Base-by-base conservation (phyloP, 2,329 filamentous ascomycete species). In the Didymella arachidicola region DNA sequence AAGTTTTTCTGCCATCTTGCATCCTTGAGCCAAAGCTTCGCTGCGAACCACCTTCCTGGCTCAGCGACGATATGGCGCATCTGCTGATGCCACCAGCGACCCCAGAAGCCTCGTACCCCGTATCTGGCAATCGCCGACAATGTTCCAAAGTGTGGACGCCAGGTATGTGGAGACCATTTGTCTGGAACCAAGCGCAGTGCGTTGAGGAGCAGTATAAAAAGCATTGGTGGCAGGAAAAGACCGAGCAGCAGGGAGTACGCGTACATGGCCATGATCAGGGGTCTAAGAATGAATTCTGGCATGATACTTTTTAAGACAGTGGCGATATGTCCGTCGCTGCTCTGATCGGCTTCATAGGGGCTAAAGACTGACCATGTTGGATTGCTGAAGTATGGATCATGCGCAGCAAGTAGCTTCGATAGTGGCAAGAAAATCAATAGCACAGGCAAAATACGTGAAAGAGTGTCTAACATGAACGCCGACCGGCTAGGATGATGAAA, bases 81-180 rank as follows among this genome's bases (percentile, higher is more conserved):
- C 30, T 61, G 59, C 42, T 61, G 55, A 43, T 59, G 59, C 59
- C 59, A 61, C 55, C 55, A 59, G 12, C 39, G 55, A n/a, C 59
- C 59, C 59, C 59, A 59, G 38, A 61, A 50, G 0, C 59, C 59
- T 22, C 55, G 46, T 7, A 61, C 8, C 4, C 59, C 59, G 16
- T 53, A 38, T 2, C 14, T 29, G 6, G 22, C 12, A 11, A 62
- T 53, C 3, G 52, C 55, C 3, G 55, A 55, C 47, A 59, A 53
- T 7, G 52, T 48, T 1, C 56, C 56, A n/a, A 59, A 62, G 11
- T 53, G 59, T 18, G 55, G 51, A 19, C 32, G 59, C 50, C 34
- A 48, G 3, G 59, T 61, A 36, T 59, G 59, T 8, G 59, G 56
- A 36, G 59, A 56, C 36, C 43, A 59, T 2, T 25, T 38, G 30